These are phyloP conservation scores for Colletotrichum sp. DNA, from an alignment of 2,329 filamentous ascomycete genomes.

Conservation along the genomic window DNA sequence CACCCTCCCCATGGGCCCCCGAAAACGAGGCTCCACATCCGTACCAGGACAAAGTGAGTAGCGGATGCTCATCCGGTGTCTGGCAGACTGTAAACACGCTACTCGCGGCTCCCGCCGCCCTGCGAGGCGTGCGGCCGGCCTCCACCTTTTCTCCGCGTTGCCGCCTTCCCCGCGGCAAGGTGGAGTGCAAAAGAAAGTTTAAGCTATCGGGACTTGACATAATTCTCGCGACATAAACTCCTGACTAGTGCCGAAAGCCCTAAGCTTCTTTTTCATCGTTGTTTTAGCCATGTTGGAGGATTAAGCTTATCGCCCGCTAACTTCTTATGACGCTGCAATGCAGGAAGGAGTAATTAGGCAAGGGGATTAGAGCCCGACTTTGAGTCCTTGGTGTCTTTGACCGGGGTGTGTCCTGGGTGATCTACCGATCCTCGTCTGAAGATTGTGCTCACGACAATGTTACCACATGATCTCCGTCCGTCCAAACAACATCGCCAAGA, in stretches of 20 bases:
- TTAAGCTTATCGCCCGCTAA: background rate
- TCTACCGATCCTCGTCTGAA: background rate
- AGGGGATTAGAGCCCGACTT: background rate
- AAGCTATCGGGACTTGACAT: background rate
- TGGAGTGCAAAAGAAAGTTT: background rate
- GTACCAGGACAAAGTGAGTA: background rate
- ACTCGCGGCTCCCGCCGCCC: background rate
- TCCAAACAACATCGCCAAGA: background rate
- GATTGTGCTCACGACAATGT: background rate
- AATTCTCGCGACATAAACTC: background rate
- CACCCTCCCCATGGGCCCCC: background rate
- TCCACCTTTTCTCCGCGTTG: background rate
- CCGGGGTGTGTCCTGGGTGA: background rate
- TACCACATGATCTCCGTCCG: background rate
- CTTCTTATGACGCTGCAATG: background rate
- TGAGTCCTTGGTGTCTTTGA: background rate
- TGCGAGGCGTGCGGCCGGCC: background rate
- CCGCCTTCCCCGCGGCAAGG: background rate
- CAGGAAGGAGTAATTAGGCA: background rate
- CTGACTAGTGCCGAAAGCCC: background rate
- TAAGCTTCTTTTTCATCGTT: background rate
- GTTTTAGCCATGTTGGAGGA: background rate
- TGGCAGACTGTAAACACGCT: background rate
- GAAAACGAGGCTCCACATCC: background rate
- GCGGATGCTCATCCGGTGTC: background rate